Percentiles rank a stretch among this genome's conserved stretches.
phyloP scores from a whole-genome alignment of 768 basidiomycete species.

The Solioccasus polychromus region DNA sequence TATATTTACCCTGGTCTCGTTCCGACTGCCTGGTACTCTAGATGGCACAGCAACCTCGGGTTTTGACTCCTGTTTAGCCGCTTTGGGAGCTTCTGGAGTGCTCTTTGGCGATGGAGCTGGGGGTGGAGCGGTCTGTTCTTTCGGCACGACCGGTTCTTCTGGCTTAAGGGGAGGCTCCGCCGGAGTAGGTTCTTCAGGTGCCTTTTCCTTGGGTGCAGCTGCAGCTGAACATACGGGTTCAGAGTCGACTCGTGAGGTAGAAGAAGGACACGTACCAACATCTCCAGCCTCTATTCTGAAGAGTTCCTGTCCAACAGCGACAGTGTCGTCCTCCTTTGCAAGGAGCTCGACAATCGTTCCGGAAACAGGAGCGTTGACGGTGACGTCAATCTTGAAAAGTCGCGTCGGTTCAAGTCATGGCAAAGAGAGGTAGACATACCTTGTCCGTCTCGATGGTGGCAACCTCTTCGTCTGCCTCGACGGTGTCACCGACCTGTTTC shows the following conservation, averaged over 20 bases:
- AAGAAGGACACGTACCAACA: constrained; percentile 37
- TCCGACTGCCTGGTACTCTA: constrained; percentile 53
- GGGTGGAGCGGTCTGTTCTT: constrained; percentile 46
- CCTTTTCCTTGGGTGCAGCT: constrained; percentile 27
- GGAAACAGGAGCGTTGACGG: constrained; percentile 88
- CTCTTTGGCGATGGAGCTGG: constrained; percentile 38
- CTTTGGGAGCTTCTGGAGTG: constrained; percentile 33
- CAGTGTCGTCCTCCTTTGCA: constrained; percentile 90
- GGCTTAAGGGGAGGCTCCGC: constrained; percentile 30
- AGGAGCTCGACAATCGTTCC: constrained; percentile 87
- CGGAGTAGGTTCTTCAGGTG: constrained; percentile 24
- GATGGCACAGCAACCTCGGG: constrained; percentile 31
- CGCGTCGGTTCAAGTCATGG: constrained; percentile 1
- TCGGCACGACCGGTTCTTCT: constrained; percentile 43
- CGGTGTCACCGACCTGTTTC: constrained; percentile 89
- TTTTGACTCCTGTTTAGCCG: constrained; percentile 33
- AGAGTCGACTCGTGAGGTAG: background rate
- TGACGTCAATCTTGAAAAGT: constrained; percentile 81
- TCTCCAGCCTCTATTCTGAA: constrained; percentile 88
- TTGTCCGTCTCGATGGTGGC: constrained; percentile 99
- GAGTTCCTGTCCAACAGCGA: constrained; percentile 91
- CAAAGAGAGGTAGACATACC: constrained; percentile 40
- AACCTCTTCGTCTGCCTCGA: constrained; percentile 91
- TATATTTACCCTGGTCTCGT: constrained; percentile 74
- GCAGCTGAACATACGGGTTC: constrained; percentile 18